phyloP scores from a whole-genome alignment of 129 eudicot species.

The Scalesia atractyloides region DNA sequence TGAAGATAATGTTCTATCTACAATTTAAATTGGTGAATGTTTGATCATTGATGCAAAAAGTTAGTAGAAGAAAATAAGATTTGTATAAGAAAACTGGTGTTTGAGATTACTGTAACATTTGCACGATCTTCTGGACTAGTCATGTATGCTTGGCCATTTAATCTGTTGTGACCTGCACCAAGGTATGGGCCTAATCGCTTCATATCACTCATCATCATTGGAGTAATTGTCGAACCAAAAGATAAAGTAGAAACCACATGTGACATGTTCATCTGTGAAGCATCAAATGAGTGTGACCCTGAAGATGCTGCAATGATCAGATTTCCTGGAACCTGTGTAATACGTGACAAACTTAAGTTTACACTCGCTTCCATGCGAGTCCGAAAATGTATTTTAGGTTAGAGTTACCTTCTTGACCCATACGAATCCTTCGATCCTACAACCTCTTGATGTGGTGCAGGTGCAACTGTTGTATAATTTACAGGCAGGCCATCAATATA shows the following conservation, averaged over 20 bases:
- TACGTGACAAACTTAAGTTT: not conserved
- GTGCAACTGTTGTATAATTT: slow-evolving; percentile 43
- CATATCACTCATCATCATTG: slow-evolving; percentile 60
- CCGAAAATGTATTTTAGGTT: not conserved
- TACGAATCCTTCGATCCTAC: slow-evolving; percentile 91
- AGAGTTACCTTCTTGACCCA: slow-evolving; percentile 67
- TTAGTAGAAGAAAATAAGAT: not conserved
- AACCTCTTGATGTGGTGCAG: slow-evolving; percentile 81
- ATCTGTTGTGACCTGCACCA: slow-evolving; percentile 61
- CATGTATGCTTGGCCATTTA: slow-evolving; percentile 58
- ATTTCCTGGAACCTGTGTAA: slow-evolving; percentile 84
- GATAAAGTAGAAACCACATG: slow-evolving; percentile 64
- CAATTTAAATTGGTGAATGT: slow-evolving; percentile 23
- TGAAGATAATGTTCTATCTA: slow-evolving; percentile 94
- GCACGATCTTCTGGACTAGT: slow-evolving; percentile 49
- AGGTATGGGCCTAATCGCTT: slow-evolving; percentile 65
- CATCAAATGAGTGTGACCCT: slow-evolving; percentile 86
- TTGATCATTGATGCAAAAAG: slow-evolving; percentile 8
- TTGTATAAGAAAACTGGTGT: not conserved
- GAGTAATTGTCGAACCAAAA: slow-evolving; percentile 64
- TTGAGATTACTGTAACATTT: slow-evolving; percentile 71
- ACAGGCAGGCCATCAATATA: slow-evolving; percentile 30
- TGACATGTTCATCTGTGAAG: slow-evolving; percentile 78
- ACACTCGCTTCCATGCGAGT: not conserved
- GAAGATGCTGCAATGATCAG: slow-evolving; percentile 78